Evolutionary conservation across 441 rosid genomes (phyloP).

Genomic region (Geranium incanum): DNA sequence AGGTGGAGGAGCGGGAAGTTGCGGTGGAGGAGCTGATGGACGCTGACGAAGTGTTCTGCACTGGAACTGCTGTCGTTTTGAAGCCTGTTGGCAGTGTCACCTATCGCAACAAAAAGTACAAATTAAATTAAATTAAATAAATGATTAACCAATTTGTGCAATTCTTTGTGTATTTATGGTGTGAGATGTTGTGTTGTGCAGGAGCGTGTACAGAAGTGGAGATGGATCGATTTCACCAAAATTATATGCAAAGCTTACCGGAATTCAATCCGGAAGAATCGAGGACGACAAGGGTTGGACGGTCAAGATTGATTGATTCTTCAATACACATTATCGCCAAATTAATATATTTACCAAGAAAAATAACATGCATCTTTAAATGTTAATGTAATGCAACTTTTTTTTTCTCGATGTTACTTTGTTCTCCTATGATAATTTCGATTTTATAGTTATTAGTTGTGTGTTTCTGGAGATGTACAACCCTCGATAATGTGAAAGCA

Average conservation of each 20-base stretch:
- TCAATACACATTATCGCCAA: neutral
- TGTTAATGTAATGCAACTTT: too few relatives aligned
- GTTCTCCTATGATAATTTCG: too few relatives aligned
- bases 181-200: neutral
- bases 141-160: too few relatives aligned
- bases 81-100: constrained; percentile 16
- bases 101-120: neutral
- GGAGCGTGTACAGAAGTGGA: neutral
- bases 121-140: too few relatives aligned
- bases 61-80: constrained; percentile 22
- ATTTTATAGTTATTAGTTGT: too few relatives aligned
- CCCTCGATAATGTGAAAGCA: too few relatives aligned
- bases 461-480: too few relatives aligned
- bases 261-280: neutral
- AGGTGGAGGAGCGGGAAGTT: constrained; percentile 17
- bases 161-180: too few relatives aligned
- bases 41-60: constrained; percentile 26
- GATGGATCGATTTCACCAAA: neutral
- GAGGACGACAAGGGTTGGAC: neutral
- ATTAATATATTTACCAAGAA: too few relatives aligned
- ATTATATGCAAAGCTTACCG: neutral
- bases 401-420: too few relatives aligned
- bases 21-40: constrained; percentile 15
- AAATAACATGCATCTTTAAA: too few relatives aligned
- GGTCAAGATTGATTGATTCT: neutral